These are phyloP conservation scores for Trapa incisa DNA, from an alignment of 345 rosid species.

Conservation along the genomic window DNA sequence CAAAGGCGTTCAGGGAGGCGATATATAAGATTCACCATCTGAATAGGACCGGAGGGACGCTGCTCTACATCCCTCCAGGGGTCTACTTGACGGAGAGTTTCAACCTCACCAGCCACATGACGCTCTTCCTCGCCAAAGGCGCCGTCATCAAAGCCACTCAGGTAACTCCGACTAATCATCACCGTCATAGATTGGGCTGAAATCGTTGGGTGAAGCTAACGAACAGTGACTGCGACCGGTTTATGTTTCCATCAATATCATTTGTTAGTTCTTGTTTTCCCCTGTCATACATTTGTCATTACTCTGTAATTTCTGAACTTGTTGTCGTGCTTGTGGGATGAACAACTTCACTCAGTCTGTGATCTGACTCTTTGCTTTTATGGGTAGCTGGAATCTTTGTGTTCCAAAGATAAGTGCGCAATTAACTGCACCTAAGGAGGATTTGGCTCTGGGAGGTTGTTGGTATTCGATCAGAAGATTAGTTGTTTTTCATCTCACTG, in stretches of 20 bases:
- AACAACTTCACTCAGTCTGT: no score
- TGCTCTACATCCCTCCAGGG: conserved; percentile 73
- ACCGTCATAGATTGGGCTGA: neutral
- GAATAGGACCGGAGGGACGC: conserved; percentile 63
- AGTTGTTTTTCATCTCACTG: neutral
- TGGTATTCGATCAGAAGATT: no score
- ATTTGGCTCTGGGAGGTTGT: no score
- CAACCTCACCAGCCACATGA: conserved; percentile 86
- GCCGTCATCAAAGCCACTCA: conserved; percentile 81
- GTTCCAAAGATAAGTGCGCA: no score
- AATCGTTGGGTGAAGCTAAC: neutral
- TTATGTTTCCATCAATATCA: no score
- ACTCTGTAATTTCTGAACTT: no score
- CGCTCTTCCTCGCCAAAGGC: conserved; percentile 75
- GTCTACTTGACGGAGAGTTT: conserved; percentile 69
- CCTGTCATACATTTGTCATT: no score
- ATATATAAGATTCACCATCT: conserved; percentile 68
- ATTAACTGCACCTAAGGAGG: neutral
- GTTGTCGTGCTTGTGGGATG: no score
- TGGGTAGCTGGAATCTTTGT: no score
- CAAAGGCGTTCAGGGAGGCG: conserved; percentile 70
- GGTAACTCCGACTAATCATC: conserved; percentile 21
- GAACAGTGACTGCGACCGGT: no score
- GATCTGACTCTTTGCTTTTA: no score
- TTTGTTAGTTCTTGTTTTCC: no score